Percentiles rank a stretch among this genome's conserved stretches.
These are phyloP conservation scores for Tothia fuscella DNA, from an alignment of 2,329 filamentous ascomycete species.

Conservation along the genomic window DNA sequence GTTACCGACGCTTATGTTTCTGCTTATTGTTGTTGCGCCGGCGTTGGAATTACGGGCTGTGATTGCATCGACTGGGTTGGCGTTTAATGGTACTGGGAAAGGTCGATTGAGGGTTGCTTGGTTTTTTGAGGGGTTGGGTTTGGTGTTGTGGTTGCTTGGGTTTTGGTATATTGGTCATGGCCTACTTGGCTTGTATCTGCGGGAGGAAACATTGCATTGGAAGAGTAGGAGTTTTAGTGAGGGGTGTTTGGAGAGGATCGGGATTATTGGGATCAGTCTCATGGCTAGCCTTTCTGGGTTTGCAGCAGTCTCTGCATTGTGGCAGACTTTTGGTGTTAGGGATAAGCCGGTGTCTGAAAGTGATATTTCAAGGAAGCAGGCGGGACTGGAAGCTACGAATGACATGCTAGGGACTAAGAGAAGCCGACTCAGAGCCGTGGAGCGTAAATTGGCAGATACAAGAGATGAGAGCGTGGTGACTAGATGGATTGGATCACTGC, in stretches of 20 bases:
- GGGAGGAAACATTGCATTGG: conserved; percentile 24
- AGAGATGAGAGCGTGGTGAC: conserved; percentile 46
- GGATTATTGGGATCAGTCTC: conserved; percentile 71
- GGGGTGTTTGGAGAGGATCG: conserved; percentile 53
- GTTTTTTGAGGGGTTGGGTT: conserved; percentile 49
- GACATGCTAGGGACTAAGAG: conserved; percentile 70
- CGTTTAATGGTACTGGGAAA: conserved; percentile 46
- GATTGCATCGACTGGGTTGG: conserved; percentile 45
- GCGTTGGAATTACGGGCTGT: conserved; percentile 65
- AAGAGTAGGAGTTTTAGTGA: conserved; percentile 38
- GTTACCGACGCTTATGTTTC: conserved; percentile 56
- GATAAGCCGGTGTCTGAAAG: conserved; percentile 56
- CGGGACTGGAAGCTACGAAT: conserved; percentile 63
- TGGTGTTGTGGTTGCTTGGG: conserved; percentile 54
- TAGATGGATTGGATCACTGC: conserved; percentile 60
- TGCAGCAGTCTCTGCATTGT: conserved; percentile 75
- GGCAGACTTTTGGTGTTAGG: conserved; percentile 66
- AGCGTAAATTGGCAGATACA: conserved; percentile 47
- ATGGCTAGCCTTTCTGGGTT: conserved; percentile 87
- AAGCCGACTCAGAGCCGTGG: conserved; percentile 56
- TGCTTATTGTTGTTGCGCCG: conserved; percentile 65
- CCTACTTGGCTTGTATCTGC: conserved; percentile 43
- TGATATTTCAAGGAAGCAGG: conserved; percentile 65
- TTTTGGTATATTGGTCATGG: conserved; percentile 68
- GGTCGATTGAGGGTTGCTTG: conserved; percentile 50